Percentiles rank a stretch among this genome's conserved stretches.
These are phyloP conservation scores for Waltergamsia citrina DNA, from an alignment of 2,329 filamentous ascomycete genomes.

Conservation along the genomic window DNA sequence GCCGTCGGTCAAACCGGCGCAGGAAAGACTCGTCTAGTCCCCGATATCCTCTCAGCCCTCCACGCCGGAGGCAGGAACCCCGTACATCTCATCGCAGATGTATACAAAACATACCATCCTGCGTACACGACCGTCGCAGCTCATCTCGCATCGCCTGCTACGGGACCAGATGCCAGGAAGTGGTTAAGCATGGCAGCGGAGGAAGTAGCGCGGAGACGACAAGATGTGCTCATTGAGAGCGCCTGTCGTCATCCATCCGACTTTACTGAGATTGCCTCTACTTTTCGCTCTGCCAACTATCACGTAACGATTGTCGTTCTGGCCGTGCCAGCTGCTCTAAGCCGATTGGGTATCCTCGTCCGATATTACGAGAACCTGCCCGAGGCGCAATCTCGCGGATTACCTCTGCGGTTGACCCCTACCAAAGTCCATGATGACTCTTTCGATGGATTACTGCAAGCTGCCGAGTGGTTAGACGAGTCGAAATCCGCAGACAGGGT, in stretches of 20 bases:
- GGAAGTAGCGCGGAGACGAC: conserved; percentile 17
- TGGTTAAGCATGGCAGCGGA: conserved; percentile 32
- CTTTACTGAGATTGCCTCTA: conserved; percentile 22
- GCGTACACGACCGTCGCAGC: conserved; percentile 22
- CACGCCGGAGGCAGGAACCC: conserved; percentile 6
- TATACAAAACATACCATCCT: conserved; percentile 38
- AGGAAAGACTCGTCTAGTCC: conserved; percentile 35
- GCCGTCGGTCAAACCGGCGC: conserved; percentile 38
- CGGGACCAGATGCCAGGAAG: conserved; percentile 28
- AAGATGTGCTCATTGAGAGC: conserved; percentile 32
- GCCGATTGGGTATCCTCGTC: conserved; percentile 29
- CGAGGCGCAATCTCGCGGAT: conserved; percentile 20
- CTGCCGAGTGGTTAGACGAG: conserved; percentile 26
- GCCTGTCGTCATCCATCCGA: conserved; percentile 33
- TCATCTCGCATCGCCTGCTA: conserved; percentile 25
- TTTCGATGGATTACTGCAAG: conserved; percentile 25
- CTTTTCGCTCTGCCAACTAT: conserved; percentile 24
- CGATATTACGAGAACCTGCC: conserved; percentile 25
- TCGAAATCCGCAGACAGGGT: conserved; percentile 20
- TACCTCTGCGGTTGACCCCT: conserved; percentile 32
- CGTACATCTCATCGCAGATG: conserved; percentile 37
- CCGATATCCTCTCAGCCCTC: conserved; percentile 23
- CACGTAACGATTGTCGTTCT: conserved; percentile 28
- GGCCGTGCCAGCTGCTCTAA: conserved; percentile 30
- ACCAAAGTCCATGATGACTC: conserved; percentile 34